A percentile compares a stretch with the other conserved stretches of the same genome.
These are phyloP conservation scores for Edaphochlamys debaryana DNA, from an alignment of 139 green algal genomes.

Conservation along the genomic window DNA sequence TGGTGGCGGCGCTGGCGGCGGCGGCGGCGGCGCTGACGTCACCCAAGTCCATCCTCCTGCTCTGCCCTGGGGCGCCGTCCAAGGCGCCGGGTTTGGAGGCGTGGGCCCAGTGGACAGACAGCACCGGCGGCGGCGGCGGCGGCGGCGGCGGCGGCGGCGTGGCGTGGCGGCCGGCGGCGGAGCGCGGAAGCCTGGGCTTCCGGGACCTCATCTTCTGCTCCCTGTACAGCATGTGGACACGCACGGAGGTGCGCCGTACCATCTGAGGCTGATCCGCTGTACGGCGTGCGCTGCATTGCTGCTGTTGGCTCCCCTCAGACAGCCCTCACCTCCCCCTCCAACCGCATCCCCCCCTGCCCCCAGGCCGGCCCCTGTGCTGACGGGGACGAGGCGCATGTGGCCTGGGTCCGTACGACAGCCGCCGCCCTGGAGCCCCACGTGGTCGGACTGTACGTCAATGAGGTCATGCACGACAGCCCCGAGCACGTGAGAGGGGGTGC, in stretches of 20 bases:
- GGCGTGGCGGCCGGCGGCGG: too few species aligned
- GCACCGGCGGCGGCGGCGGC: not conserved
- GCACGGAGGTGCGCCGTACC: not conserved
- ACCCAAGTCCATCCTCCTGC: constrained; percentile 5
- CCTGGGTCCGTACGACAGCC: not conserved
- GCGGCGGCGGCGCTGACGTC: constrained; percentile 4
- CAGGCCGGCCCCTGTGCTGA: not conserved
- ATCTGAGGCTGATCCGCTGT: too few species aligned
- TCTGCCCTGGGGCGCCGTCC: not conserved
- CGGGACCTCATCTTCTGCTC: constrained; percentile 8
- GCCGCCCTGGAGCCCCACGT: not conserved
- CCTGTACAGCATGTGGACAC: constrained; percentile 20
- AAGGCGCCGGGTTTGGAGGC: too few species aligned
- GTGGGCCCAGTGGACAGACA: too few species aligned
- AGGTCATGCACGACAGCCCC: constrained; percentile 30
- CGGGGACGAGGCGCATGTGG: not conserved
- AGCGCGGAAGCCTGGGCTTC: not conserved
- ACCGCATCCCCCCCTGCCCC: not conserved
- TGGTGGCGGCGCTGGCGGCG: not conserved
- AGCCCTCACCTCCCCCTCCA: not conserved
- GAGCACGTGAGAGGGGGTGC: too few species aligned
- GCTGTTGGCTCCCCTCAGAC: too few species aligned
- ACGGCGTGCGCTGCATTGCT: too few species aligned
- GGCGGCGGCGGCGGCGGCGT: not conserved
- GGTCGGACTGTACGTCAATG: constrained; percentile 17